Conservation (phyloP, 106 monocot species). For the Alisma plantagoaquatica region DNA sequence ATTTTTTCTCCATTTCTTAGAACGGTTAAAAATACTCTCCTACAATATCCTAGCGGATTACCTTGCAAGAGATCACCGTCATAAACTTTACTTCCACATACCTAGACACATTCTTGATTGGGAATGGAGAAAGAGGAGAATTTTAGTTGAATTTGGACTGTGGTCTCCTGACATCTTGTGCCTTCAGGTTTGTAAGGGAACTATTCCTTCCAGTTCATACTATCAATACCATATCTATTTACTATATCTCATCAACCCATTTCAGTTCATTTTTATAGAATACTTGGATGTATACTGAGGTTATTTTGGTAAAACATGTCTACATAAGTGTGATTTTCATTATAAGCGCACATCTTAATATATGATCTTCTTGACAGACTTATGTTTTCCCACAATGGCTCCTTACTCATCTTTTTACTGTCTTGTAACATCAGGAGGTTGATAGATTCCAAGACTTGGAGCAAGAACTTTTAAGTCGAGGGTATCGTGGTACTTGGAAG, state of each 20-base stretch:
- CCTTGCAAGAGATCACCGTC: conserved; percentile 62
- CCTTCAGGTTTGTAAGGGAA: conserved; percentile 59
- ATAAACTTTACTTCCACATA: conserved; percentile 72
- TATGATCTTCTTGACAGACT: too few species aligned
- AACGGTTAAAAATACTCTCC: conserved; percentile 67
- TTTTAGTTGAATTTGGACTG: conserved; percentile 73
- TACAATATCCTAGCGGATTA: conserved; percentile 99
- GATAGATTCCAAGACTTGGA: conserved; percentile 77
- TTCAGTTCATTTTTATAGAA: too few species aligned
- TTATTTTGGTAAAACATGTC: too few species aligned
- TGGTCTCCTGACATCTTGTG: conserved; percentile 95
- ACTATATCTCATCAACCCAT: too few species aligned
- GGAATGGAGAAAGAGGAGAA: conserved; percentile 80
- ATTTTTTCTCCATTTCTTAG: conserved; percentile 25
- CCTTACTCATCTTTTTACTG: too few species aligned
- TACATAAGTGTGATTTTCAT: too few species aligned
- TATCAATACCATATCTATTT: too few species aligned
- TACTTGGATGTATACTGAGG: too few species aligned
- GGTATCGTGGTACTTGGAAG: conserved; percentile 93
- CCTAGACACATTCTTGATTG: conserved; percentile 60
- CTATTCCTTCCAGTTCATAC: background rate
- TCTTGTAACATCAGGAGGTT: too few species aligned
- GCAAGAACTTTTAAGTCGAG: conserved; percentile 38
- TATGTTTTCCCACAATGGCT: too few species aligned
- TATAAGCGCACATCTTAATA: too few species aligned